Conservation (phyloP, 1,139 yeast species). For the Trichomonascaceae sp. region DNA sequence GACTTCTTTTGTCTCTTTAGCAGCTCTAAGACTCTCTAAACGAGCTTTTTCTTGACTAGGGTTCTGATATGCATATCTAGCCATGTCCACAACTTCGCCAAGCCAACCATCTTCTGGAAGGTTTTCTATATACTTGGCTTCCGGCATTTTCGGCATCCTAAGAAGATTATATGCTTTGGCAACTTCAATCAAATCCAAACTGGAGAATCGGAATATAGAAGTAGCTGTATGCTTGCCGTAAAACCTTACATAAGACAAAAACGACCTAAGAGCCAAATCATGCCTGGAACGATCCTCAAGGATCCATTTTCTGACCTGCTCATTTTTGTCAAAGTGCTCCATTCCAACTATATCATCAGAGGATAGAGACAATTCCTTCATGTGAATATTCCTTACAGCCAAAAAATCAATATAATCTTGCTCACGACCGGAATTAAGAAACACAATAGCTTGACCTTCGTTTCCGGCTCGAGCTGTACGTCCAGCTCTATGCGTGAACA, state of each 20-base stretch:
- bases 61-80: conserved; percentile 59
- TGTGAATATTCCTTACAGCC: conserved; percentile 60
- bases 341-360: conserved; percentile 15
- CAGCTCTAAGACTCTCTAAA: conserved; percentile 48
- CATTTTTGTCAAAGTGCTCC: conserved; percentile 12
- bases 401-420: conserved; percentile 77
- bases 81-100: conserved; percentile 53
- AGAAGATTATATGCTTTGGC: conserved; percentile 76
- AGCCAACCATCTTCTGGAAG: conserved; percentile 60
- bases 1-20: conserved; percentile 48
- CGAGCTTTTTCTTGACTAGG: conserved; percentile 58
- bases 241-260: conserved; percentile 76
- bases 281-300: conserved; percentile 70
- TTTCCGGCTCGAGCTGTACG: conserved; percentile 89
- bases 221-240: conserved; percentile 88
- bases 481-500: conserved; percentile 85
- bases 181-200: conserved; percentile 63
- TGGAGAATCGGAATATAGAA: conserved; percentile 73
- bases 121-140: conserved; percentile 48
- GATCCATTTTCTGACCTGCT: conserved; percentile 49
- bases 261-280: conserved; percentile 72
- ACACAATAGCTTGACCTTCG: conserved; percentile 69
- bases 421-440: conserved; percentile 69
- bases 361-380: conserved; percentile 27
- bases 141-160: conserved; percentile 94